Percentiles rank a stretch among this genome's conserved stretches.
Conservation (phyloP, 148 eudicot genomes). For the Beta vulgaris region DNA sequence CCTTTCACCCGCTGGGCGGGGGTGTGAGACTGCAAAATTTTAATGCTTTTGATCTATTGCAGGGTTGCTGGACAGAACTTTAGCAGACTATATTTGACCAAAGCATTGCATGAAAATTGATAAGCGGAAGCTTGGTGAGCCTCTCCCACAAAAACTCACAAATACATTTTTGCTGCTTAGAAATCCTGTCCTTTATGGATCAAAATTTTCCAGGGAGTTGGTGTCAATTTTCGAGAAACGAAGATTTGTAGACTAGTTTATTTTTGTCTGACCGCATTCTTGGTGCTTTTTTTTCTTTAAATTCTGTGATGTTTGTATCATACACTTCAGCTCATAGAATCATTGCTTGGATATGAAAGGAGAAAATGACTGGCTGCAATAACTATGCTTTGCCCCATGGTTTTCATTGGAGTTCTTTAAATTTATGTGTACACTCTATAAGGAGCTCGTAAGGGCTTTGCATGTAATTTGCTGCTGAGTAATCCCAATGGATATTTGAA, state of each 20-base stretch:
- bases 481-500: background rate
- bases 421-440: background rate
- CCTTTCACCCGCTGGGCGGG: background rate
- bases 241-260: constrained; percentile 17
- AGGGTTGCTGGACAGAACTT: constrained; percentile 97
- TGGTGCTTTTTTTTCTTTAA: background rate
- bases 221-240: constrained; percentile 4
- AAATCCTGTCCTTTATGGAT: background rate
- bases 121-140: constrained; percentile 2
- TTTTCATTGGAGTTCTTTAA: background rate
- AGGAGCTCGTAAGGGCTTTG: background rate
- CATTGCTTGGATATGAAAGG: constrained; percentile 5
- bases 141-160: constrained; percentile 11
- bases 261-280: constrained; percentile 19
- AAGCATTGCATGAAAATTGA: constrained; percentile 83
- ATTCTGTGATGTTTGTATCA: constrained; percentile 9
- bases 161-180: background rate
- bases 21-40: background rate
- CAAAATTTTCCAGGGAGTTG: constrained; percentile 12
- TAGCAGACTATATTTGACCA: constrained; percentile 66
- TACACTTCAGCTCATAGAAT: constrained; percentile 1
- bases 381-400: background rate
- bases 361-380: background rate
- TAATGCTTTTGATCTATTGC: constrained; percentile 29
- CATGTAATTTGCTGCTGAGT: background rate